Base-by-base conservation (phyloP, 2,329 filamentous ascomycete species). In the Verticillium nubilum region DNA sequence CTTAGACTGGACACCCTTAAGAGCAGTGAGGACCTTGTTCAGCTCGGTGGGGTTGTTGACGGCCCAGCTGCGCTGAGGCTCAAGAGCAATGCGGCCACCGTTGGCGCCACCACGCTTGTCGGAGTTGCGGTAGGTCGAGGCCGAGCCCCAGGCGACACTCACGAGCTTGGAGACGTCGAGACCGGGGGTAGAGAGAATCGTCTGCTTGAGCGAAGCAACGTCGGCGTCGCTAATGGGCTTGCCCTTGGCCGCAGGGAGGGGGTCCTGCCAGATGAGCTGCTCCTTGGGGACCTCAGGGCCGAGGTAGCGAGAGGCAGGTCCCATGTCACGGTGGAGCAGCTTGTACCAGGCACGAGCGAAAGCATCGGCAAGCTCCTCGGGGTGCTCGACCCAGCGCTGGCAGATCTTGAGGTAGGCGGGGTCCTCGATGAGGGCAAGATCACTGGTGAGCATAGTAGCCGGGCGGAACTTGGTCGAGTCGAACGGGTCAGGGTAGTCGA, bases 101-200 rank as follows among this genome's bases (percentile, higher is more conserved):
- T 92, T 92, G 74, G 90, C 90, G 69, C 90, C 90, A 66, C 90
- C 90, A 64, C 90, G 89, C 85, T 92, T 92, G 79, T 93, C 90
- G 65, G 85, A 83, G 65, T 86, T 84, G 62, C 88, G 87, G 85
- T 88, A 91, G 27, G 86, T 87, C 2, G 87, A 87, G 23, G 88
- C 87, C 0, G 88, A 85, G 1, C 85, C 85, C 85, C 86, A 91
- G n/a, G 88, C 87, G 6, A 82, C 81, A 6, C 81, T 80, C 56
- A 92, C 81, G 61, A 92, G 78, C 73, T 86, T 85, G 58, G 80
- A 78, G 5, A 81, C 74, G 60, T 80, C 79, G 2, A 91, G 69
- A 17, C 86, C 86, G 1, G 54, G 26, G 17, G 84, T 76, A 52
- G 76, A 77, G 2, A 92, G 79, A 52, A 92, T 85, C 61, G 85